Evolutionary conservation across 1,139 yeast species (phyloP), one percentile per base, ranked within the genome.

Genomic region (Blastobotrys malaysiensis): DNA sequence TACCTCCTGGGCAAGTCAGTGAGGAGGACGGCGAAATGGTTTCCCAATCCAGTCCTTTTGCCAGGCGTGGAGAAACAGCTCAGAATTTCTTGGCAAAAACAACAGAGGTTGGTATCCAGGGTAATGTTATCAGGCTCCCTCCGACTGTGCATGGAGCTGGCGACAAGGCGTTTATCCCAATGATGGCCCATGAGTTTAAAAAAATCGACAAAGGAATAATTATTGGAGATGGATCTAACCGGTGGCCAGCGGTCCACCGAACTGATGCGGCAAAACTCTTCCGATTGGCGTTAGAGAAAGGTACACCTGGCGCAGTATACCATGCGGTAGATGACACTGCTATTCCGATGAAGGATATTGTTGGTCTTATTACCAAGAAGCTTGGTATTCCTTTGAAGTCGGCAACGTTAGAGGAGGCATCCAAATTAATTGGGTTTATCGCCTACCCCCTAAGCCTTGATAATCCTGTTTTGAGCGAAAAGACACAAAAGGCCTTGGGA

Each of bases 261-360:
- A 5, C 5, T 5, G 26, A 22, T 9, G 26, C 26, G 26, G 26
- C 26, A 5, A 22, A 5, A 5, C 9, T 22, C 7, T 22, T 22
- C 26, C 26, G 26, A 9, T 22, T 22, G 26, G 26, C 9, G 5
- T 9, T 22, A 22, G 26, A 22, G 26, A 22, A 66, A 48, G 73
- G 68, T 5, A 5, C 55, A 52, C 19, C 51, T 2, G 46, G 51
- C 4, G 18, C 46, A 9, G 19, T 18, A 11, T 65, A 63, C 39
- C 70, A 69, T 53, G 70, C 61, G 1, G 61, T 61, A 27, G 66
- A 59, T 31, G 73, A 68, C 47, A 51, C 45, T n/a, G 60, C 59
- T 14, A 52, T 70, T 19, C 53, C 55, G 21, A 44, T 61, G 13
- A 65, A 65, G 48, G 64, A 58, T 7, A 63, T 73, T 50, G 68